Percentiles rank a stretch among this genome's conserved stretches.
phyloP scores from a whole-genome alignment of 768 basidiomycete species.

The Tricholomella constricta region DNA sequence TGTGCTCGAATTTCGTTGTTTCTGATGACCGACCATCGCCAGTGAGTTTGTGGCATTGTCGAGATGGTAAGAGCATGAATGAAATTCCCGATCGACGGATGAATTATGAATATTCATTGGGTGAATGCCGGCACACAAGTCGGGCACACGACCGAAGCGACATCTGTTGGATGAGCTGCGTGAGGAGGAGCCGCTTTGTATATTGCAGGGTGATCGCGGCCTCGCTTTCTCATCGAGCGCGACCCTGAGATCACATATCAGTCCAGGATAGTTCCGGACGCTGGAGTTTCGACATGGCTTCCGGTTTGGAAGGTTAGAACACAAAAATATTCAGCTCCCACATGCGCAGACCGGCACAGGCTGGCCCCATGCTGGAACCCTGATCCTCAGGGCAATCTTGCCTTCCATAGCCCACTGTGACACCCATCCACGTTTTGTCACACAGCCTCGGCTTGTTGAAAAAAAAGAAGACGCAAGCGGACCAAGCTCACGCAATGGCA shows the following conservation, averaged over 20 bases:
- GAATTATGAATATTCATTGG: conserved; percentile 13
- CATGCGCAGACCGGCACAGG: conserved; percentile 29
- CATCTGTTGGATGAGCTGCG: background rate
- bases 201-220: background rate
- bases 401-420: conserved; percentile 31
- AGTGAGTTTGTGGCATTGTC: conserved; percentile 7
- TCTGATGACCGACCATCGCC: background rate
- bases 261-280: conserved; percentile 36
- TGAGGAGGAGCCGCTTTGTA: background rate
- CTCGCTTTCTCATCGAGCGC: conserved; percentile 20
- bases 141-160: conserved; percentile 4
- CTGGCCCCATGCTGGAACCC: conserved; percentile 23
- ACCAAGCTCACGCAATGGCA: conserved; percentile 20
- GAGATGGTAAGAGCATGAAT: conserved; percentile 11
- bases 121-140: conserved; percentile 17
- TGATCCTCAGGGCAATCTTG: conserved; percentile 45
- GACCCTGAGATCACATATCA: conserved; percentile 35
- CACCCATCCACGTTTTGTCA: conserved; percentile 31
- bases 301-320: conserved; percentile 31
- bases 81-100: conserved; percentile 16
- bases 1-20: background rate
- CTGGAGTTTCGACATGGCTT: conserved; percentile 35
- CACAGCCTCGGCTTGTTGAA: conserved; percentile 19
- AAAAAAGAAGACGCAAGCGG: conserved; percentile 21
- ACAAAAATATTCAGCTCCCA: conserved; percentile 36